A percentile compares a stretch with the other conserved stretches of the same genome.
Evolutionary conservation across 805 yeast genomes (phyloP).

Genomic region (Candida endomychidarum): DNA sequence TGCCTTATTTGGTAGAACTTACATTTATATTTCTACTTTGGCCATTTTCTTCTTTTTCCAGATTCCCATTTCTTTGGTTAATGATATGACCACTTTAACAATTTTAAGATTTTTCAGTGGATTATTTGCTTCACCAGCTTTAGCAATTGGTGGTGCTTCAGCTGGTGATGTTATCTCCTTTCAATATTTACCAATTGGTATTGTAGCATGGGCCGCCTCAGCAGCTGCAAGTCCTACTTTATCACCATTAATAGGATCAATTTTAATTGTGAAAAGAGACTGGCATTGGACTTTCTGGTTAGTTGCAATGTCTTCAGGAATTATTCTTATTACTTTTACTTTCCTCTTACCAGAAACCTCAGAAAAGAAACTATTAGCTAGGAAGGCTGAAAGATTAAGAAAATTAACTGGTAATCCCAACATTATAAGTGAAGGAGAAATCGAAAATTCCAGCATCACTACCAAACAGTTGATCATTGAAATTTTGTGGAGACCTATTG

Average conservation of each 20-base stretch:
- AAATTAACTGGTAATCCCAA: slow-evolving; percentile 46
- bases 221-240: slow-evolving; percentile 55
- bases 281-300: slow-evolving; percentile 63
- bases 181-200: slow-evolving; percentile 44
- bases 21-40: slow-evolving; percentile 48
- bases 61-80: slow-evolving; percentile 54
- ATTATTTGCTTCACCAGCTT: slow-evolving; percentile 53
- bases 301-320: slow-evolving; percentile 41
- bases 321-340: slow-evolving; percentile 32
- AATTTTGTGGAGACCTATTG: slow-evolving; percentile 51
- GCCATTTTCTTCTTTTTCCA: slow-evolving; percentile 53
- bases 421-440: slow-evolving; percentile 42
- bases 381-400: slow-evolving; percentile 50
- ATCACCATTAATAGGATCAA: slow-evolving; percentile 59
- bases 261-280: slow-evolving; percentile 45
- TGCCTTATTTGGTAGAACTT: slow-evolving; percentile 53
- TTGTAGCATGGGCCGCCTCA: slow-evolving; percentile 54
- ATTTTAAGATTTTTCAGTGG: slow-evolving; percentile 56
- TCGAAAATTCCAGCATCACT: slow-evolving; percentile 25
- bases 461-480: slow-evolving; percentile 20
- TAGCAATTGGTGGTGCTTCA: slow-evolving; percentile 61
- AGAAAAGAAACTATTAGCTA: slow-evolving; percentile 40
- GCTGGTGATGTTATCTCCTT: slow-evolving; percentile 48
- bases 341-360: slow-evolving; percentile 50
- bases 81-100: slow-evolving; percentile 51